Evolutionary conservation across 805 yeast species (phyloP), one percentile per base, ranked within the genome.

Genomic region (Cyberlindnera meyerae): DNA sequence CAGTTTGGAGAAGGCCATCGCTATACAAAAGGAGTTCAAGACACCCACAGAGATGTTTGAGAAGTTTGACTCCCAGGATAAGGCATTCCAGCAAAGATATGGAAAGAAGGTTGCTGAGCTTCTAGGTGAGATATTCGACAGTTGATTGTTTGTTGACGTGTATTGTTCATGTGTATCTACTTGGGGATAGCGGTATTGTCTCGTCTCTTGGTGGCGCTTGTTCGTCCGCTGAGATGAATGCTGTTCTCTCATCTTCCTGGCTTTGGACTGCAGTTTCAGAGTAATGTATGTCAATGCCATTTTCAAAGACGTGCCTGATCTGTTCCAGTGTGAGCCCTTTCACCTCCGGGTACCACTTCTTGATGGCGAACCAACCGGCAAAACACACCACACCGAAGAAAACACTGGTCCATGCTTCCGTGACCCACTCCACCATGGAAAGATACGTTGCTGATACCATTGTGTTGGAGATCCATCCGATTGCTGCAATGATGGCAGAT

Each of bases 1-100:
- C 1, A 77, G 95, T 0, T 61, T 85, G 21, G 97, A 90, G 44
- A 87, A 84, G 54, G 98, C 98, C 0, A 54, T 77, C 8, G 75
- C 76, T 7, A 77, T 93, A 8, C 97, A 89, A 58, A 64, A 65
- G 14, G 55, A 68, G 28, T 93, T 68, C 52, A 76, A 77, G 3
- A 89, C 97, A 0, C 93, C 97, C 0, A 62, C 63, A 24, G 55
- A 52, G 14, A 65, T 90, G n/a, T 55, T 80, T 11, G 64, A 67
- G 15, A 75, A 70, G 9, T 83, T 65, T 47, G 49, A 52, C 31
- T 32, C 42, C 1, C 27, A 31, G 4, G 51, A 62, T 48, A 44
- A 40, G 2, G 43, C 20, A 18, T 46, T 40, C 36, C 42, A 38
- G 4, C 27, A 40, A 9, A 58, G 53, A 15, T 52, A 57, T 26